Evolutionary conservation across 148 eudicot genomes (phyloP), one percentile per base, ranked within the genome.

Genomic region (Rhododendron henanense): DNA sequence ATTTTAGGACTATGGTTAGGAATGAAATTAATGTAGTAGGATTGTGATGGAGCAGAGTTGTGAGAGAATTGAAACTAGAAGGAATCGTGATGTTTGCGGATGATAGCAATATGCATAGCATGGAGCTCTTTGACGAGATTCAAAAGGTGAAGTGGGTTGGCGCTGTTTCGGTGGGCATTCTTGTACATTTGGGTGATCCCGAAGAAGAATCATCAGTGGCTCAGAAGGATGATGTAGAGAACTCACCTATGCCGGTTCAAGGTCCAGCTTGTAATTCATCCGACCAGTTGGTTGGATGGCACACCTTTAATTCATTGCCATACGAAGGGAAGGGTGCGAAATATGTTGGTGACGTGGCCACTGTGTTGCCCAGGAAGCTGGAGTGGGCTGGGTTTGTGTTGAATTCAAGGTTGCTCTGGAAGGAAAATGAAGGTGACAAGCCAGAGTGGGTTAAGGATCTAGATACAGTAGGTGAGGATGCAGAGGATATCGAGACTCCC

Each of bases 321-420:
- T 93, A 92, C 61, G 91, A 85, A 1, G 94, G 90, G 85, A 94
- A 84, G 85, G 93, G 93, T 23, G 98, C 99, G 0, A 93, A 89
- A 78, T 93, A 88, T 85, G 89, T 97, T 87, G 99, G 99, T 53
- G 99, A 97, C 50, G 83, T 85, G 85, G 98, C 93, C 75, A 86
- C 90, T 85, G 93, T 95, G 86, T 88, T 97, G 89, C 99, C 99
- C 10, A 91, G 93, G 90, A 95, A 94, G 90, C 84, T 94, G 57
- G 99, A 97, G 86, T 97, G 99, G 99, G 91, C 94, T 91, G 98
- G 99, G 65, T 95, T 97, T 87, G 95, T 95, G 85, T 88, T 97
- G 90, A 94, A 97, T 85, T 94, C 99, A 9, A 94, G 94, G 87
- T 86, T 97, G 92, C 85, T 97, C 63, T 97, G 98, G 99, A 91